These are phyloP conservation scores for Naegleria fowleri DNA, from an alignment of 208 protist species.

Conservation along the genomic window DNA sequence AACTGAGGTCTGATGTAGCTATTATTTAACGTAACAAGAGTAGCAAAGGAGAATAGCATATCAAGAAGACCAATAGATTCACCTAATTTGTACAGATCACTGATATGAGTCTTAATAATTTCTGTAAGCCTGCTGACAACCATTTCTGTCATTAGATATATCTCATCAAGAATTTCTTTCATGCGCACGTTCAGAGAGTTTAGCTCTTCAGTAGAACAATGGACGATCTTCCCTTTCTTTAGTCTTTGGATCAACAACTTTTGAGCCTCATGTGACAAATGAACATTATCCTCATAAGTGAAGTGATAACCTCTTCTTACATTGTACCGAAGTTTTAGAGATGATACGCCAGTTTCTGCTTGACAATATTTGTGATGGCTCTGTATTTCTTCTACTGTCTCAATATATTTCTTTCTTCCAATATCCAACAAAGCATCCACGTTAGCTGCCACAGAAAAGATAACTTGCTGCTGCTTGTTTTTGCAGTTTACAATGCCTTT, in stretches of 20 bases:
- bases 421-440: conserved; percentile 28
- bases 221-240: neutral
- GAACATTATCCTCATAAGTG: neutral
- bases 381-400: conserved; percentile 5
- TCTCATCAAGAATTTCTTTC: conserved; percentile 15
- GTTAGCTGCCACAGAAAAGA: neutral
- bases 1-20: neutral
- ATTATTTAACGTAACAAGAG: neutral
- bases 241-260: conserved; percentile 12
- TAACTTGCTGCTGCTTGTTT: neutral
- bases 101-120: neutral
- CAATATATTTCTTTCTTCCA: conserved; percentile 1
- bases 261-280: neutral
- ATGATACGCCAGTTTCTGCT: neutral
- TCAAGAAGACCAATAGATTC: conserved; percentile 23
- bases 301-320: conserved; percentile 13
- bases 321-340: neutral
- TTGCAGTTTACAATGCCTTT: neutral
- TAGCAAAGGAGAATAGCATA: conserved; percentile 8
- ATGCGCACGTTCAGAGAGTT: conserved; percentile 20
- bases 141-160: conserved; percentile 19
- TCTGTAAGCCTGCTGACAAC: neutral
- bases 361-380: neutral
- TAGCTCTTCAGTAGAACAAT: conserved; percentile 12
- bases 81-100: neutral